Evolutionary conservation across 768 basidiomycete species (phyloP), one percentile per base, ranked within the genome.

Genomic region (Thelephora ganbajun): DNA sequence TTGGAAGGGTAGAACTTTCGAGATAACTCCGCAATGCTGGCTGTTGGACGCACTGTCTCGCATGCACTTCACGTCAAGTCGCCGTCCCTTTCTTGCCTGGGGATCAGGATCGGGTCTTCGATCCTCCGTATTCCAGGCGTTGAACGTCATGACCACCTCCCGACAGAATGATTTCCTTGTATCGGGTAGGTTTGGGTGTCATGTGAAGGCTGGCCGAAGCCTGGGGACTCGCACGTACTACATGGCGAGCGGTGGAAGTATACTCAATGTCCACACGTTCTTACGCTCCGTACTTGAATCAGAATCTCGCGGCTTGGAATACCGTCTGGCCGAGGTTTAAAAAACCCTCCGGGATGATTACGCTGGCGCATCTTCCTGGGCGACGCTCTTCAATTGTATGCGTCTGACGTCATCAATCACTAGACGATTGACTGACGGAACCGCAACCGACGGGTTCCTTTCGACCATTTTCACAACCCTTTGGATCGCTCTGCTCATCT

Each of bases 301-400:
- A 90, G 91, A 83, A 14, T 92, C 90, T 13, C 96, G 92, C 62
- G 82, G 80, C 6, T 67, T 97, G 46, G 79, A 89, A 50, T 97
- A 96, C 59, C 72, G 75, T 43, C 75, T 97, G 2, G 75, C 86
- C 16, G 74, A 82, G 45, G 67, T 91, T 5, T 83, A 83, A 0
- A 54, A 59, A 35, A 45, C 51, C 26, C 57, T 63, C 9, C 59
- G 55, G 11, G 18, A 23, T 20, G 41, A 33, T 19, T 13, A 1
- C 33, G 2, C 35, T 20, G 43, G 3, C 30, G 26, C 5, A 20
- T 44, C 23, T 12, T 18, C 35, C 35, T 19, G 16, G 26, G 9
- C 26, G 26, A 30, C 18, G 35, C 4, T n/a, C 30, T 35, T 44
- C 12, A 41, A 34, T 5, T 5, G 20, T 39, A 53, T 42, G 30